Evolutionary conservation across 2,329 filamentous ascomycete species (phyloP), one percentile per base, ranked within the genome.

Genomic region (Colletotrichum melonis): DNA sequence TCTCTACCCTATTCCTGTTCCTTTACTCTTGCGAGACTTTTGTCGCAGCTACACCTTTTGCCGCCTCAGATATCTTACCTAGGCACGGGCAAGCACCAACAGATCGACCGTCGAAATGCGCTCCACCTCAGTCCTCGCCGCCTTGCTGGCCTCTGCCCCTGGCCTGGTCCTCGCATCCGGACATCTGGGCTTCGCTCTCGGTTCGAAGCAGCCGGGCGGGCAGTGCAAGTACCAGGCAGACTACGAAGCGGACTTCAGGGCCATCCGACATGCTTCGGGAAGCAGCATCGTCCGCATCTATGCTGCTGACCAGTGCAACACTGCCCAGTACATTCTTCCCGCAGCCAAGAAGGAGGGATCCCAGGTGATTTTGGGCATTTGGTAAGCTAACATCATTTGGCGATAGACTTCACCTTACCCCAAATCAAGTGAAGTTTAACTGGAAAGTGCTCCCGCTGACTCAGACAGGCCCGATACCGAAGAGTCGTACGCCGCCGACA

Each of bases 331-430:
- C 74, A 89, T 93, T 67, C 81, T 94, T 32, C 91, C 92, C 4
- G 92, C 91, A 46, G 92, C 92, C 1, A 90, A 91, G 84, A 80
- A 81, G 58, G 90, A 91, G 81, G 88, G 86, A 22, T 91, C 93
- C 82, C 85, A 92, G 83, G 91, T 94, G 74, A 84, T 94, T n/a
- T 83, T 94, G 54, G 92, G 91, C 74, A 89, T 94, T 79, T 94
- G 92, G 92, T 91, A 83, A 76, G 86, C 78, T 73, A 19, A n/a
- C 16, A 11, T 24, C 26, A 38, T 11, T n/a, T 11, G 9, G 5
- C n/a, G 56, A 63, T 49, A 57, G 11, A 26, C 38, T 42, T 1
- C 12, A n/a, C 14, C 7, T 22, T 16, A 14, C 24, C 16, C 16
- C 42, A 12, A 19, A 42, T 56, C 60, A 9, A 24, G 11, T 26